Evolutionary conservation across 345 rosid genomes (phyloP).

Genomic region (Erucastrum elatum): DNA sequence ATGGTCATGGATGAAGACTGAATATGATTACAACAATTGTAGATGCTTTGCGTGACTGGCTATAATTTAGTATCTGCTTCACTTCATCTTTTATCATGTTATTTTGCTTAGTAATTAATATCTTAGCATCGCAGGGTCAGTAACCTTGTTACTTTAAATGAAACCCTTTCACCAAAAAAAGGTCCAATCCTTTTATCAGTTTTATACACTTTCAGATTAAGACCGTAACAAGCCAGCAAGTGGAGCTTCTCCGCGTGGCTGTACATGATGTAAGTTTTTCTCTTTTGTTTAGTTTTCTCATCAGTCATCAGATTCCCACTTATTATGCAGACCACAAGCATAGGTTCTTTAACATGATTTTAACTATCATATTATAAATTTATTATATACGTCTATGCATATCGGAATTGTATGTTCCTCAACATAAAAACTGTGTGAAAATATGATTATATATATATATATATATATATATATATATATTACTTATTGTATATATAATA

Average conservation of each 20-base stretch:
- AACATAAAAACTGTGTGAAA: not conserved
- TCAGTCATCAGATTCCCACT: not conserved
- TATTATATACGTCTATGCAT: not conserved
- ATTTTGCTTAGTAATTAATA: no score
- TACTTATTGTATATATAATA: not conserved
- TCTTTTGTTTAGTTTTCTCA: not conserved
- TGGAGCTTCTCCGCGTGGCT: conserved; percentile 26
- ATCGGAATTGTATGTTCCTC: not conserved
- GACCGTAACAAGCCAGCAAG: conserved; percentile 25
- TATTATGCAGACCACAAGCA: not conserved
- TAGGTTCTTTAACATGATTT: not conserved
- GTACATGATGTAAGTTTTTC: conserved; percentile 33
- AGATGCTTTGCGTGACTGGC: no score
- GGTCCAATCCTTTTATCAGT: no score
- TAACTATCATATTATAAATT: not conserved
- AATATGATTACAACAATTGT: no score
- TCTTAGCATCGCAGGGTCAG: no score
- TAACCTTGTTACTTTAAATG: no score
- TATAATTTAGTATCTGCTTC: no score
- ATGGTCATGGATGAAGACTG: no score
- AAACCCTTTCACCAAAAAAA: not conserved
- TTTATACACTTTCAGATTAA: not conserved
- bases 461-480: not conserved
- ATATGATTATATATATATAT: not conserved
- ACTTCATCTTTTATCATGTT: no score